Percentiles rank a stretch among this genome's conserved stretches.
Conservation (phyloP, 768 basidiomycete genomes). For the Tulasnella sp. region DNA sequence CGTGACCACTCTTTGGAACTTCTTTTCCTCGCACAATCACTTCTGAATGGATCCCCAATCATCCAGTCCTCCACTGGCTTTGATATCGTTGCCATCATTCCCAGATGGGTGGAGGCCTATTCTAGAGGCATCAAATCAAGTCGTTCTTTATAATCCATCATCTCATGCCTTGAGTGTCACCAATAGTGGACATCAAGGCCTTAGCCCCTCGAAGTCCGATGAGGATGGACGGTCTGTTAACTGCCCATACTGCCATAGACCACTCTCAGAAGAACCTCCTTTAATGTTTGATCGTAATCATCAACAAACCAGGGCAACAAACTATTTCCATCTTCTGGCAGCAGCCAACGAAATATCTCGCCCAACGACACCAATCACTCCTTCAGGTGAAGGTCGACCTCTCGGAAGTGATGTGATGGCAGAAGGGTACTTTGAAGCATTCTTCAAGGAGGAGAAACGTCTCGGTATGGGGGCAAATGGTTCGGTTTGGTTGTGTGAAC, state of each 20-base stretch:
- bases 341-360: conserved; percentile 54
- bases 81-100: too few relatives aligned
- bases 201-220: conserved; percentile 17
- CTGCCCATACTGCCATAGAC: conserved; percentile 68
- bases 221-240: not conserved
- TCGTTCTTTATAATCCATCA: conserved; percentile 76
- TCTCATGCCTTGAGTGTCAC: conserved; percentile 66
- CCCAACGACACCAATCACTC: conserved; percentile 35
- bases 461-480: conserved; percentile 95
- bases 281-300: conserved; percentile 24
- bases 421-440: conserved; percentile 83
- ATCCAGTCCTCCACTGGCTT: too few relatives aligned
- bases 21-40: too few relatives aligned
- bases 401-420: conserved; percentile 56
- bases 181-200: not conserved
- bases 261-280: conserved; percentile 26
- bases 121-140: conserved; percentile 69
- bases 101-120: conserved; percentile 69
- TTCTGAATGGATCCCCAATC: too few relatives aligned
- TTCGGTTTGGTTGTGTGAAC: conserved; percentile 80
- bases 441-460: conserved; percentile 79
- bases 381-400: not conserved
- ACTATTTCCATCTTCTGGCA: conserved; percentile 71
- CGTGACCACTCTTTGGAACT: too few relatives aligned
- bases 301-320: conserved; percentile 39